These are phyloP conservation scores for Bipolaris zeicola DNA, from an alignment of 2,329 filamentous ascomycete species.

Conservation along the genomic window DNA sequence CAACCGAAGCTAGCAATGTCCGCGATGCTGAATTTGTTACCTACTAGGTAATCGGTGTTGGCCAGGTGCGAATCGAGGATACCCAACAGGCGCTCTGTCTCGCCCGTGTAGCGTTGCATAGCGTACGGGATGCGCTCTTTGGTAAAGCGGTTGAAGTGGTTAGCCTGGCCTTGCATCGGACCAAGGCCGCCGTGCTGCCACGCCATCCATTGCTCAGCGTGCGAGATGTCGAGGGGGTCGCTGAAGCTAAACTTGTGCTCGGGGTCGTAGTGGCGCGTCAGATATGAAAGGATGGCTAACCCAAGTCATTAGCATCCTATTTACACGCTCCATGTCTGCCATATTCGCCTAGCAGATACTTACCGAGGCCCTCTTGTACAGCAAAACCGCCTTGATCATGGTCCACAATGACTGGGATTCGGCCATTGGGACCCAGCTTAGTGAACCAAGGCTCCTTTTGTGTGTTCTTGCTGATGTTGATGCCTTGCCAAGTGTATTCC, in stretches of 20 bases:
- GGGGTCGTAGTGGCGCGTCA: constrained; percentile 54
- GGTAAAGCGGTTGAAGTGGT: constrained; percentile 50
- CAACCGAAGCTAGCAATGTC: constrained; percentile 55
- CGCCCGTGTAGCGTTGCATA: constrained; percentile 54
- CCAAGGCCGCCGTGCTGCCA: constrained; percentile 59
- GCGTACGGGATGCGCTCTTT: constrained; percentile 53
- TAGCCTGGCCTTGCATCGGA: constrained; percentile 52
- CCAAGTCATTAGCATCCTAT: neutral
- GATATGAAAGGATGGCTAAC: constrained; percentile 52
- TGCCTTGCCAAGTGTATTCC: constrained; percentile 63
- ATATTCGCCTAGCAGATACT: constrained; percentile 5
- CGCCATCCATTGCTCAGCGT: constrained; percentile 66
- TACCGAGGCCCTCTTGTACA: constrained; percentile 53
- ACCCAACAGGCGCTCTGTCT: constrained; percentile 55
- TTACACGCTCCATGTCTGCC: neutral
- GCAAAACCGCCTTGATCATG: constrained; percentile 65
- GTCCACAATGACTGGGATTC: constrained; percentile 69
- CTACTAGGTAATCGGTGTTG: constrained; percentile 52
- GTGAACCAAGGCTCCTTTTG: constrained; percentile 73
- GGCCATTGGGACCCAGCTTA: constrained; percentile 66
- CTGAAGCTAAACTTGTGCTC: constrained; percentile 55
- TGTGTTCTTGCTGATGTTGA: constrained; percentile 65
- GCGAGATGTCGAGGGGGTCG: constrained; percentile 54
- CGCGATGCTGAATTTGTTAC: constrained; percentile 54
- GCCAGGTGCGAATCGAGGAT: constrained; percentile 53